A percentile compares a stretch with the other conserved stretches of the same genome.
Conservation (phyloP, 805 yeast species). For the Scheffersomyces lignosus region DNA sequence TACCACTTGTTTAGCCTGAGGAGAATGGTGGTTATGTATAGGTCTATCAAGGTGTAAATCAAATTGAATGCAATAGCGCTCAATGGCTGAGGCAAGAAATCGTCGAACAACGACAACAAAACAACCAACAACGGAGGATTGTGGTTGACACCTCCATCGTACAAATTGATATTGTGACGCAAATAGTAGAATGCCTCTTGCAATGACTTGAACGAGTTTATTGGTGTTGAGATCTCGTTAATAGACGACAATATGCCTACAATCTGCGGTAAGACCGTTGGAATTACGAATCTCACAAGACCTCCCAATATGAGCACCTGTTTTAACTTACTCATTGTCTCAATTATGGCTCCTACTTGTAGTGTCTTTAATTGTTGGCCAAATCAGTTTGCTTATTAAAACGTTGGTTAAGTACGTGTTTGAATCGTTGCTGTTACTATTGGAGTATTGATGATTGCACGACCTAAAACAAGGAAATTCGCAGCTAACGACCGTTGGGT, state of each 20-base stretch:
- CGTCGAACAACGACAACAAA: constrained; percentile 42
- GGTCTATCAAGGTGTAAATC: constrained; percentile 61
- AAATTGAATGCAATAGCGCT: constrained; percentile 28
- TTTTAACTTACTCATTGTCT: constrained; percentile 19
- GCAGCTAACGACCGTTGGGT: too few relatives aligned
- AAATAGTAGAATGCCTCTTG: constrained; percentile 36
- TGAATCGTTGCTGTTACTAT: too few relatives aligned
- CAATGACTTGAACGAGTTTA: constrained; percentile 60
- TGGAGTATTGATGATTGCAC: too few relatives aligned
- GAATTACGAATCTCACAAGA: constrained; percentile 34
- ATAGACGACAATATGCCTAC: constrained; percentile 32
- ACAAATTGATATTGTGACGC: constrained; percentile 58
- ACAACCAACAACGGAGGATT: constrained; percentile 76
- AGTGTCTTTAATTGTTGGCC: too few relatives aligned
- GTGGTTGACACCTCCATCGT: constrained; percentile 83
- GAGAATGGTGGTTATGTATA: constrained; percentile 54
- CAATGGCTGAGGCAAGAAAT: constrained; percentile 15
- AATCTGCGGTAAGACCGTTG: constrained; percentile 32
- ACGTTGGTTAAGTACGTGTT: too few relatives aligned
- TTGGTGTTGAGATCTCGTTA: constrained; percentile 70
- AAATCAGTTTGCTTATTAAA: too few relatives aligned
- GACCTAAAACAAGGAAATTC: too few relatives aligned
- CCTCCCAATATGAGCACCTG: constrained; percentile 28
- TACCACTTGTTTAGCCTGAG: constrained; percentile 49
- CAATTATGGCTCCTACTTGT: too few relatives aligned